Base-by-base conservation (phyloP, 805 yeast genomes). In the Wickerhamiella nectarea region DNA sequence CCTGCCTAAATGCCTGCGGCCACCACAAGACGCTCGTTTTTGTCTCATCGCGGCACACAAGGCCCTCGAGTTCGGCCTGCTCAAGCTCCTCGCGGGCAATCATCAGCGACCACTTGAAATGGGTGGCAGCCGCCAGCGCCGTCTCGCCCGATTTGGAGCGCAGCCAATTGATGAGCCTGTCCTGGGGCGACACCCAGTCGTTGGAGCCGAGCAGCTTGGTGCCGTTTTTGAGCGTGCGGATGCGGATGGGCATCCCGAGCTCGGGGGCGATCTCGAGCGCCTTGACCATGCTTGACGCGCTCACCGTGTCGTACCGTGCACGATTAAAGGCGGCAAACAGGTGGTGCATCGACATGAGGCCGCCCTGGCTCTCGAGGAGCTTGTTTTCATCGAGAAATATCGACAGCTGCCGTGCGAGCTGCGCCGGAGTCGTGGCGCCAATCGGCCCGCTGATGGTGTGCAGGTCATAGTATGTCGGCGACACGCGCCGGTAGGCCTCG, bases 381-480 rank as follows among this genome's bases (percentile, higher is more conserved):
- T 74, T 51, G 54, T 62, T 56, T 48, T 60, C 59, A 8, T 65
- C 61, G 8, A 82, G 63, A 58, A 75, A 86, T 52, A 82, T 94
- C 34, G 84, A 77, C 2, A 89, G 56, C 54, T 84, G 87, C 43
- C 94, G 69, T 0, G 95, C 74, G 14, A 85, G 63, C 53, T 85
- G 95, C 46, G 59, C 31, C 15, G 31, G 12, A 6, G 31, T 28
- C 4, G 31, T 12, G 3, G 31, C 14, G 5, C 31, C 31, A 11
- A 28, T n/a, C 6, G 31, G 31, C 14, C 31, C 31, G 3, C 14
- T 11, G 31, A 28, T 28, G 14, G 31, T 28, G 31, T 28, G n/a
- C 15, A 12, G 31, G 6, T 28, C 31, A 7, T 28, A 28, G 31
- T 28, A 28, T 3, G 31, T 12, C 14, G 31, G 31, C 6, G 6